Conservation (phyloP, 202 grass and related monocot genomes). For the Zoysia matrella region DNA sequence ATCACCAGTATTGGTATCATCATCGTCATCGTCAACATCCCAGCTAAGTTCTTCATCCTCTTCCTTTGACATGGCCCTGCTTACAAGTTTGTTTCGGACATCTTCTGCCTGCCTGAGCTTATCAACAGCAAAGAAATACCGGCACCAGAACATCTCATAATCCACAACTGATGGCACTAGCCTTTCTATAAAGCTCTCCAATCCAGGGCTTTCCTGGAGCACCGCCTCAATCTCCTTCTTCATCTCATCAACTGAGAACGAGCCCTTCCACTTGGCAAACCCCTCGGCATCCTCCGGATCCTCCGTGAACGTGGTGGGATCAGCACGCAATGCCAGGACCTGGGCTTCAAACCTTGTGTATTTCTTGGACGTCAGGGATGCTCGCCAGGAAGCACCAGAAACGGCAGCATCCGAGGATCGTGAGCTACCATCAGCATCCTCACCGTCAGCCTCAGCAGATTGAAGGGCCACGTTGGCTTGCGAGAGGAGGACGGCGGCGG, state of each 20-base stretch:
- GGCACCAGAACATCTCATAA: conserved; percentile 80
- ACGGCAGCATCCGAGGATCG: conserved; percentile 37
- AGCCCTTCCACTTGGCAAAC: conserved; percentile 64
- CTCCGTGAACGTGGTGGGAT: conserved; percentile 71
- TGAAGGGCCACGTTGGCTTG: conserved; percentile 79
- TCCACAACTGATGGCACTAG: conserved; percentile 78
- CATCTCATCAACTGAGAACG: conserved; percentile 56
- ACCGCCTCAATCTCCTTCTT: conserved; percentile 70
- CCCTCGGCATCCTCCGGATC: conserved; percentile 65
- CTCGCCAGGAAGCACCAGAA: conserved; percentile 45
- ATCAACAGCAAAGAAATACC: conserved; percentile 79
- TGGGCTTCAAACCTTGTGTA: conserved; percentile 88
- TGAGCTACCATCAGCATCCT: conserved; percentile 37
- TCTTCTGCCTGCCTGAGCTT: conserved; percentile 91
- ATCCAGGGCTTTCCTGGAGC: conserved; percentile 69
- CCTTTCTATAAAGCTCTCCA: conserved; percentile 92
- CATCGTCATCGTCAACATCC: conserved; percentile 85
- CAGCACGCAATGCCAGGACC: conserved; percentile 65
- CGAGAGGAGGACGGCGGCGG: conserved; percentile 60
- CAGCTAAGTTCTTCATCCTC: conserved; percentile 86
- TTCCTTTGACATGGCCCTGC: conserved; percentile 74
- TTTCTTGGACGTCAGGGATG: conserved; percentile 56
- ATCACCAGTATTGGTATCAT: conserved; percentile 39
- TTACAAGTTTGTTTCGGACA: conserved; percentile 84
- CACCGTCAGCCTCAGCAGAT: conserved; percentile 46